These are phyloP conservation scores for Geotrichum siamense DNA, from an alignment of 1,139 yeast species.

Conservation along the genomic window DNA sequence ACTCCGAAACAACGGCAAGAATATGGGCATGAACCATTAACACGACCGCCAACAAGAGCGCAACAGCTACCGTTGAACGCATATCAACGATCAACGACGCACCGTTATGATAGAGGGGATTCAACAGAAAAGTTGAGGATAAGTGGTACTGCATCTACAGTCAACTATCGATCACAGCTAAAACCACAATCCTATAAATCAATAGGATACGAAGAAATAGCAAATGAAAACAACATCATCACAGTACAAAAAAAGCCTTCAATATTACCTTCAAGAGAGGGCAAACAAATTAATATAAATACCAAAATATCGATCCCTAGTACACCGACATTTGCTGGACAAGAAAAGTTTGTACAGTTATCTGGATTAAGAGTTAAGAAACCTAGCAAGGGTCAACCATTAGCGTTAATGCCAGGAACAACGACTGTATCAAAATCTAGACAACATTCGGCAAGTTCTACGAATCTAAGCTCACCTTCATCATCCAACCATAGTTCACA, in stretches of 20 bases:
- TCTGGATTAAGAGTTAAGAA: constrained; percentile 17
- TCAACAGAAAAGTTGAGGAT: constrained; percentile 1
- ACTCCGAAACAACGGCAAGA: constrained; percentile 1
- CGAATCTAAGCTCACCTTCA: not conserved
- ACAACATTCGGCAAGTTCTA: not conserved
- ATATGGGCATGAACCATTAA: constrained; percentile 3
- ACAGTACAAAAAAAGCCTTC: constrained; percentile 13
- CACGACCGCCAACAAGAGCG: constrained; percentile 9
- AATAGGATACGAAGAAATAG: constrained; percentile 10
- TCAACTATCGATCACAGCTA: constrained; percentile 4
- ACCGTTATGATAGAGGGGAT: constrained; percentile 12
- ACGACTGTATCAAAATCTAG: not conserved
- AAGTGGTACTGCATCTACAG: constrained; percentile 5
- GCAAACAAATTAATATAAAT: constrained; percentile 4
- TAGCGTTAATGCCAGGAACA: constrained; percentile 4
- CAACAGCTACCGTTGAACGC: constrained; percentile 5
- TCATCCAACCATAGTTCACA: not conserved
- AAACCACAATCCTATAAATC: constrained; percentile 7
- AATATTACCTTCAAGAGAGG: constrained; percentile 10
- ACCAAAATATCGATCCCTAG: constrained; percentile 1
- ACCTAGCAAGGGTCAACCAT: constrained; percentile 2
- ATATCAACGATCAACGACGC: not conserved
- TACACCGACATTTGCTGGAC: constrained; percentile 10
- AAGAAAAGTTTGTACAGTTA: constrained; percentile 15
- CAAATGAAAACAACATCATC: constrained; percentile 2